Percentiles rank a stretch among this genome's conserved stretches.
Evolutionary conservation across 257 asterid genomes (phyloP).

Genomic region (Anisodus tanguticus): DNA sequence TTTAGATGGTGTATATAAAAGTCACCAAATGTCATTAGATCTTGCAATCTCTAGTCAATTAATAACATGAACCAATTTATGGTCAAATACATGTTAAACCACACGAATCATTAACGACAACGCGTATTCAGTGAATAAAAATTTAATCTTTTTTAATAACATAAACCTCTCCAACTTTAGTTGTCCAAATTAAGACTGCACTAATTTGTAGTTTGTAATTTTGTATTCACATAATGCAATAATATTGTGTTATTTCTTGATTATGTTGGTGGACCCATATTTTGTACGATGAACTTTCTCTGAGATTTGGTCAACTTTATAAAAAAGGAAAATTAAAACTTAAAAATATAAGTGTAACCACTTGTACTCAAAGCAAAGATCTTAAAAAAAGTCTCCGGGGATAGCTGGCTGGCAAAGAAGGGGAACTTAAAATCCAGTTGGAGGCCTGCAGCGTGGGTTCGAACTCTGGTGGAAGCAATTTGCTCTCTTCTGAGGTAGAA

Average conservation of each 20-base stretch:
- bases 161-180: slow-evolving; percentile 6
- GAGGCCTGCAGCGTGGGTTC: no score
- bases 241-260: not conserved
- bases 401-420: no score
- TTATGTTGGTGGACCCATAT: not conserved
- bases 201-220: not conserved
- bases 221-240: not conserved
- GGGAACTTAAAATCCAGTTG: no score
- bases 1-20: not conserved
- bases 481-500: no score
- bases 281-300: not conserved
- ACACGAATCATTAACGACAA: not conserved
- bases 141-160: not conserved
- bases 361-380: not conserved
- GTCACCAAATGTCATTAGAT: slow-evolving; percentile 2
- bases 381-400: no score
- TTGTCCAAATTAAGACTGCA: not conserved
- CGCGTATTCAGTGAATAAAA: not conserved
- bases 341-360: not conserved
- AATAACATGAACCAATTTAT: not conserved
- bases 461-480: no score
- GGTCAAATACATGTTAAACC: not conserved
- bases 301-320: not conserved
- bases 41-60: not conserved
- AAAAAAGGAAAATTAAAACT: not conserved